These are phyloP conservation scores for Rugosomyces carneus DNA, from an alignment of 1,284 basidiomycete species.

Conservation along the genomic window DNA sequence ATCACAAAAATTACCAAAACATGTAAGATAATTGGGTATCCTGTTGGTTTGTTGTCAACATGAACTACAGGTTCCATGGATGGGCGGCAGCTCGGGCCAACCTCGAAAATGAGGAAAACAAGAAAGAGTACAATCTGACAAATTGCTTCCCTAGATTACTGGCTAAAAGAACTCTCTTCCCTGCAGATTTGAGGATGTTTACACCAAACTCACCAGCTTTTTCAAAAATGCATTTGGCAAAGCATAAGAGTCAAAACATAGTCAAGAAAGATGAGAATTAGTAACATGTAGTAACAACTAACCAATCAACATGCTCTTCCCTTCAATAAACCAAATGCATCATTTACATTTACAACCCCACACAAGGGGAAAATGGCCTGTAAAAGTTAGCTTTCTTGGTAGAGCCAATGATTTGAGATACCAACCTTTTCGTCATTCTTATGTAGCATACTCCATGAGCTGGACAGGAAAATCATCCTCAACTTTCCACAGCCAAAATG, in stretches of 20 bases:
- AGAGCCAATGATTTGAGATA: not conserved
- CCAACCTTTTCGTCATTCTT: slow-evolving; percentile 4
- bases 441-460: slow-evolving; percentile 29
- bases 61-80: slow-evolving; percentile 52
- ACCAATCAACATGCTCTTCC: not conserved
- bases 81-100: slow-evolving; percentile 70
- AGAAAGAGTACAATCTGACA: slow-evolving; percentile 44
- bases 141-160: not conserved
- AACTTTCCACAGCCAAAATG: slow-evolving; percentile 62
- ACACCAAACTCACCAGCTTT: slow-evolving; percentile 47
- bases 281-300: not conserved
- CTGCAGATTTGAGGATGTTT: slow-evolving; percentile 54
- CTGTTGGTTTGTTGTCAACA: not conserved
- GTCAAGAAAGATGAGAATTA: not conserved
- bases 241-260: not conserved
- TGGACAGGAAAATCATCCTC: slow-evolving; percentile 25
- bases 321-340: not conserved
- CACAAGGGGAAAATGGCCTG: no score
- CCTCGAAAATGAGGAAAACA: slow-evolving; percentile 56
- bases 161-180: not conserved
- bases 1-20: slow-evolving; percentile 47
- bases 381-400: no score
- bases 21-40: slow-evolving; percentile 30
- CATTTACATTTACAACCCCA: no score
- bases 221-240: slow-evolving; percentile 28